These are phyloP conservation scores for Akanthomyces lecanii DNA, from an alignment of 2,329 filamentous ascomycete species.

Conservation along the genomic window DNA sequence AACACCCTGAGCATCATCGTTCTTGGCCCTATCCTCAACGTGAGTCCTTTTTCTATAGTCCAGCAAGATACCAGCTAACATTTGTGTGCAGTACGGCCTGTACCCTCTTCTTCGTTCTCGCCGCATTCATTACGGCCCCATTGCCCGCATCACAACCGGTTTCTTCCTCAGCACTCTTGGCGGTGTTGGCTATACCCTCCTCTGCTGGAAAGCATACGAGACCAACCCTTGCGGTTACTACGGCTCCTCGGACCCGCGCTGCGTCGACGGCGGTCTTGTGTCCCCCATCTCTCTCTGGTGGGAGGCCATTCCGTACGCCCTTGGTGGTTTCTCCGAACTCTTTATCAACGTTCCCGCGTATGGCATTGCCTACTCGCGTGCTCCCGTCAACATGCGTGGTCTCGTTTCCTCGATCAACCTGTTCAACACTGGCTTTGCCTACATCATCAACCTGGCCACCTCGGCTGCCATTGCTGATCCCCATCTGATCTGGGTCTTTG, in stretches of 20 bases:
- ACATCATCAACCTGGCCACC: conserved; percentile 41
- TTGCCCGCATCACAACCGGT: conserved; percentile 53
- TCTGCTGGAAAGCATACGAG: conserved; percentile 57
- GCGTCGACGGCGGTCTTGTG: conserved; percentile 23
- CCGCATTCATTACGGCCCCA: conserved; percentile 53
- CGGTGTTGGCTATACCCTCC: conserved; percentile 52
- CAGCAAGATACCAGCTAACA: not conserved
- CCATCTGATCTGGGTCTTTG: conserved; percentile 47
- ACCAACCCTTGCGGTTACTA: conserved; percentile 43
- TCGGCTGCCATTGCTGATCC: conserved; percentile 46
- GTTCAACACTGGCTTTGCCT: conserved; percentile 43
- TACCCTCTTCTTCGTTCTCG: conserved; percentile 52
- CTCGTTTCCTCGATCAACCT: conserved; percentile 47
- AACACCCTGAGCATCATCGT: conserved; percentile 58
- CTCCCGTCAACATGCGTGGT: conserved; percentile 48
- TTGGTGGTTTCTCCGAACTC: conserved; percentile 28
- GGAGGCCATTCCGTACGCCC: conserved; percentile 23
- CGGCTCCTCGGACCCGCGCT: conserved; percentile 23
- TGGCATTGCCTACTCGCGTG: conserved; percentile 48
- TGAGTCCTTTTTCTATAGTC: conserved; percentile 6
- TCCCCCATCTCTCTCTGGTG: conserved; percentile 26
- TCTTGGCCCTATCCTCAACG: conserved; percentile 26
- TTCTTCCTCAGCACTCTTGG: conserved; percentile 47
- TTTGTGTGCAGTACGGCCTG: conserved; percentile 29
- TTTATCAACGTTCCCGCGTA: conserved; percentile 36